Conservation (phyloP, 495 filamentous ascomycete species). For the Talaromyces wortmannii region DNA sequence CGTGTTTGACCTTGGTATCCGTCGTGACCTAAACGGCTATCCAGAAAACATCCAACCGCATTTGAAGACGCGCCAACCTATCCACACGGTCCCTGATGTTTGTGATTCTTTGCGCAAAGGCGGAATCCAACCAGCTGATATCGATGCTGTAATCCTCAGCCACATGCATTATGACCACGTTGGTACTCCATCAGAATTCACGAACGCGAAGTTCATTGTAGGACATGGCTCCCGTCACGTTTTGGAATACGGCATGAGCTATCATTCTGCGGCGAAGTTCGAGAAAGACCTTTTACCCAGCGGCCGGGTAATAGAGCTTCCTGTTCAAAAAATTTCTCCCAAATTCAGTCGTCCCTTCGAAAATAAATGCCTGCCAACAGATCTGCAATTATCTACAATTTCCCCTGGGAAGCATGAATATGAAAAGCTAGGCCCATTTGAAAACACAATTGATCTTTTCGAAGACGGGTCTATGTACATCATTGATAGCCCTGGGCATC, state of each 20-base stretch:
- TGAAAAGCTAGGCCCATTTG: constrained; percentile 25
- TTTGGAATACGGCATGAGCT: neutral
- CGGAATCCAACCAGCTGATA: constrained; percentile 8
- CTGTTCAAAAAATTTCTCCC: neutral
- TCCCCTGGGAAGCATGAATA: too few relatives aligned
- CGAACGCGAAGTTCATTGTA: constrained; percentile 33
- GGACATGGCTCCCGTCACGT: neutral
- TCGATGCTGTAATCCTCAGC: constrained; percentile 38
- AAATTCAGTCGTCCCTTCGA: neutral
- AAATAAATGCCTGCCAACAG: neutral
- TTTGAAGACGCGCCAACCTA: neutral
- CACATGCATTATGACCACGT: constrained; percentile 50
- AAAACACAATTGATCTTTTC: constrained; percentile 28
- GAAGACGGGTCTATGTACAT: constrained; percentile 23
- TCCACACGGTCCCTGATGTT: neutral
- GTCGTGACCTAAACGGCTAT: neutral
- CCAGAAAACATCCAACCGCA: neutral
- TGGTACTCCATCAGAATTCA: constrained; percentile 39
- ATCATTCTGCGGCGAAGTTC: constrained; percentile 1
- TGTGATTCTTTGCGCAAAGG: neutral
- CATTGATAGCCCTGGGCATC: constrained; percentile 33
- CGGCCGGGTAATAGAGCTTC: neutral
- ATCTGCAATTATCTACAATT: too few relatives aligned
- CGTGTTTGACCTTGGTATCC: neutral
- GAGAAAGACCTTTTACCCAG: neutral